These are phyloP conservation scores for Knufia petricola DNA, from an alignment of 2,329 filamentous ascomycete genomes.

Conservation along the genomic window DNA sequence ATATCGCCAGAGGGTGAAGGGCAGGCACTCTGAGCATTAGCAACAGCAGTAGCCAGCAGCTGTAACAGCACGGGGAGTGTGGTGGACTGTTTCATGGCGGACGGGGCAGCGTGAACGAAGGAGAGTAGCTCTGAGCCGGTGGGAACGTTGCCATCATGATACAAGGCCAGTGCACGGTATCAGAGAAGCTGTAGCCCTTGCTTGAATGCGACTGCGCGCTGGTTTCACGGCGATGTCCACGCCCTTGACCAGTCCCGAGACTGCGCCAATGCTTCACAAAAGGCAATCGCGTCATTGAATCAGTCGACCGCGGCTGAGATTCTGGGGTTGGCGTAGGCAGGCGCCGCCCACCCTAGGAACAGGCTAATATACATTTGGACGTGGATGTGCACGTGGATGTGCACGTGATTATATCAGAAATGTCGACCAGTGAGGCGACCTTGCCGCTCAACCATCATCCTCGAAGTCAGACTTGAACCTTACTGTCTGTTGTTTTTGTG, in stretches of 20 bases:
- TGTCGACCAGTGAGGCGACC: too few species aligned
- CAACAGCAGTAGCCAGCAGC: not conserved
- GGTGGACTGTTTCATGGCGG: not conserved
- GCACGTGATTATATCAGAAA: too few species aligned
- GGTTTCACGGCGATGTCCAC: too few species aligned
- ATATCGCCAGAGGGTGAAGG: constrained; percentile 19
- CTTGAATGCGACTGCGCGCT: too few species aligned
- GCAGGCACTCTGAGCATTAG: constrained; percentile 14
- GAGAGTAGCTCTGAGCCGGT: not conserved
- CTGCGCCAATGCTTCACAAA: not conserved
- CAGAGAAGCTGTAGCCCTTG: too few species aligned
- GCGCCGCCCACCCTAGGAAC: too few species aligned
- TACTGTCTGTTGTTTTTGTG: too few species aligned
- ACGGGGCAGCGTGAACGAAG: not conserved
- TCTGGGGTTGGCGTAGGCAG: not conserved
- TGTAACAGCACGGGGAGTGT: not conserved
- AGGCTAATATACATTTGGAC: not conserved
- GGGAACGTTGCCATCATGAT: not conserved
- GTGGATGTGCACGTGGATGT: too few species aligned
- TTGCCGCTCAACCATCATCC: not conserved
- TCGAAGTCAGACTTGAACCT: too few species aligned
- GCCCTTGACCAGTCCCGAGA: not conserved
- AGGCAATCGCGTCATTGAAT: not conserved
- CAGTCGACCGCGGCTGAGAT: not conserved
- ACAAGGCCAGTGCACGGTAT: too few species aligned